phyloP scores from a whole-genome alignment of 1,284 basidiomycete species.

The Pyrrhoderma lamaoense region DNA sequence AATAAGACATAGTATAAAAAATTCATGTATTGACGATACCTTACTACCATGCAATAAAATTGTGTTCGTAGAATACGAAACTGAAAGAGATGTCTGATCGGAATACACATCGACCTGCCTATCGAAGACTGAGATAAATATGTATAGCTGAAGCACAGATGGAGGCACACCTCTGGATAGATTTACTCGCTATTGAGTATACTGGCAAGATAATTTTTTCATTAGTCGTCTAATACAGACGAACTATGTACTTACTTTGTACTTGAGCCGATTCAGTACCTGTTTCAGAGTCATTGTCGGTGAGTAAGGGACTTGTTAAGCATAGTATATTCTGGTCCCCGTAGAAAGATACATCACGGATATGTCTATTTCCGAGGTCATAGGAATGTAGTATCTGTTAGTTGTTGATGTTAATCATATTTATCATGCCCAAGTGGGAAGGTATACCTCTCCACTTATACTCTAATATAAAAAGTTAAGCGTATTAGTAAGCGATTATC shows the following conservation, averaged over 20 bases:
- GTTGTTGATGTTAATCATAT: too few species aligned
- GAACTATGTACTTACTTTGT: too few species aligned
- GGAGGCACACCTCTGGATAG: not conserved
- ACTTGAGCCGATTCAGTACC: too few species aligned
- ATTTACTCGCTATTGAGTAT: not conserved
- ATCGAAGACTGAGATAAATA: not conserved
- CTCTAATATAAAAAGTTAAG: not conserved
- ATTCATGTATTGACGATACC: not conserved
- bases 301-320: not conserved
- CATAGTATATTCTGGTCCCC: not conserved
- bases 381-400: too few species aligned
- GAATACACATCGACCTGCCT: not conserved
- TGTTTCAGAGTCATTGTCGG: too few species aligned
- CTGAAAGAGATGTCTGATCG: not conserved
- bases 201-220: not conserved
- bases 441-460: not conserved
- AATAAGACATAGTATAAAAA: too few species aligned
- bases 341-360: not conserved
- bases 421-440: too few species aligned
- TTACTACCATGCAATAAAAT: constrained; percentile 1
- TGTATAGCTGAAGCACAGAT: not conserved
- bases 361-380: not conserved
- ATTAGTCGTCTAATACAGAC: too few species aligned
- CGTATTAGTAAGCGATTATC: not conserved
- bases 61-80: not conserved